Evolutionary conservation across 2,329 filamentous ascomycete genomes (phyloP).

Genomic region (Xylaria sp.): DNA sequence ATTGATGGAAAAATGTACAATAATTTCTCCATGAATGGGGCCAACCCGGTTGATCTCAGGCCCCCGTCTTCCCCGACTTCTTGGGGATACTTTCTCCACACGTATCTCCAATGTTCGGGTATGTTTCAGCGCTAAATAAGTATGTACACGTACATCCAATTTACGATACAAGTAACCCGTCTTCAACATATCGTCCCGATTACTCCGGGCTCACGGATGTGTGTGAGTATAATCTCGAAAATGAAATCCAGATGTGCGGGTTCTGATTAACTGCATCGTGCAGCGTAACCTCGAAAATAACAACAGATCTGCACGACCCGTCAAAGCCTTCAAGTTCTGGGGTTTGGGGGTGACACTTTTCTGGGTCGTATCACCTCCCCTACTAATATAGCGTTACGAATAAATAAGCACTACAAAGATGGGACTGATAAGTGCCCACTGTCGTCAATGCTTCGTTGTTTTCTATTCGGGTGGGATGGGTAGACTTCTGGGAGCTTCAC

Average conservation of each 20-base stretch:
- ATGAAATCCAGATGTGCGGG: neutral
- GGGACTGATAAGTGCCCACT: neutral
- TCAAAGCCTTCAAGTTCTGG: neutral
- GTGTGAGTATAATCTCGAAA: neutral
- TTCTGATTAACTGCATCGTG: neutral
- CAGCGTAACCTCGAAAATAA: constrained; percentile 5
- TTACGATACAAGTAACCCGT: constrained; percentile 20
- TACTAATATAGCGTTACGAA: constrained; percentile 3
- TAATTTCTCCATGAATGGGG: constrained; percentile 40
- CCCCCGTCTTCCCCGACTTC: constrained; percentile 35
- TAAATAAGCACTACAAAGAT: constrained; percentile 13
- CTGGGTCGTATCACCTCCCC: neutral
- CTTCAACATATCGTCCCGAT: constrained; percentile 15
- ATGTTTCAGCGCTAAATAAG: constrained; percentile 10
- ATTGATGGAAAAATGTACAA: constrained; percentile 38
- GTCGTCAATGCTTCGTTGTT: neutral
- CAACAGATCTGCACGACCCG: neutral
- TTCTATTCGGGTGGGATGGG: neutral
- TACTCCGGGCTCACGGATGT: constrained; percentile 6
- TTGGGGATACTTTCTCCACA: constrained; percentile 26
- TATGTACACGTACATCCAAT: neutral
- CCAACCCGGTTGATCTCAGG: constrained; percentile 33
- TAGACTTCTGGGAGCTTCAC: neutral
- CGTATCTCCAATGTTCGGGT: constrained; percentile 14
- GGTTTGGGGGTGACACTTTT: neutral